Conservation (phyloP, 495 filamentous ascomycete species). For the Beverwykella pulmonaria region DNA sequence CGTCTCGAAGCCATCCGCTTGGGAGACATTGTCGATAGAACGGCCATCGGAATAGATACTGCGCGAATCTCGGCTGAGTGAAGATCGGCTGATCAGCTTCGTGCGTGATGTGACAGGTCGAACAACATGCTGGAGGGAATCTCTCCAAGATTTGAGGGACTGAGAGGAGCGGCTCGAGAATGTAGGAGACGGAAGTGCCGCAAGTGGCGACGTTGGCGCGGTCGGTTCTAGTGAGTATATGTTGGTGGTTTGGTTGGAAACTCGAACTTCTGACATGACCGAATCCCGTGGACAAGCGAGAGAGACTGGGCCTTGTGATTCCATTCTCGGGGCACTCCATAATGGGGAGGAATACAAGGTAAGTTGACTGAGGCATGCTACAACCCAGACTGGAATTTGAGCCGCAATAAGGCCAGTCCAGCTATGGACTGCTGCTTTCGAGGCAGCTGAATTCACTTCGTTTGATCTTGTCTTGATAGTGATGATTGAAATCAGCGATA, state of each 20-base stretch:
- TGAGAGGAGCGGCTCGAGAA: constrained; percentile 30
- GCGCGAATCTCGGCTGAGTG: constrained; percentile 22
- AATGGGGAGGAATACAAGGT: constrained; percentile 22
- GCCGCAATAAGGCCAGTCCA: constrained; percentile 16
- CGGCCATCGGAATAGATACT: constrained; percentile 27
- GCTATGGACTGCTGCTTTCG: constrained; percentile 5
- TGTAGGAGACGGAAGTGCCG: constrained; percentile 34
- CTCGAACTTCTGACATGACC: constrained; percentile 33
- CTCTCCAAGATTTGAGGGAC: constrained; percentile 35
- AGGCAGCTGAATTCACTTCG: constrained; percentile 2
- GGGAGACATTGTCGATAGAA: constrained; percentile 31
- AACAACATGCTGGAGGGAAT: constrained; percentile 38
- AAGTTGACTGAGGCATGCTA: constrained; percentile 24
- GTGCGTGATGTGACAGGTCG: constrained; percentile 40
- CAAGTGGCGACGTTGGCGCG: constrained; percentile 18
- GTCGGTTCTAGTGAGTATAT: constrained; percentile 29
- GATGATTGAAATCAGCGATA: constrained; percentile 28
- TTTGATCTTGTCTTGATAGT: constrained; percentile 21
- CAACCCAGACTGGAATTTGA: constrained; percentile 24
- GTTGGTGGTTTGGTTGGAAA: constrained; percentile 18
- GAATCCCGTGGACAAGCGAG: constrained; percentile 18
- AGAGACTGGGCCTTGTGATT: background rate
- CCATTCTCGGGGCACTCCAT: background rate
- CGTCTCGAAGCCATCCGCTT: constrained; percentile 63
- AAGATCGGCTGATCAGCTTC: constrained; percentile 34